These are phyloP conservation scores for Aaosphaeria pasadenensis DNA, from an alignment of 2,329 filamentous ascomycete species.

Conservation along the genomic window DNA sequence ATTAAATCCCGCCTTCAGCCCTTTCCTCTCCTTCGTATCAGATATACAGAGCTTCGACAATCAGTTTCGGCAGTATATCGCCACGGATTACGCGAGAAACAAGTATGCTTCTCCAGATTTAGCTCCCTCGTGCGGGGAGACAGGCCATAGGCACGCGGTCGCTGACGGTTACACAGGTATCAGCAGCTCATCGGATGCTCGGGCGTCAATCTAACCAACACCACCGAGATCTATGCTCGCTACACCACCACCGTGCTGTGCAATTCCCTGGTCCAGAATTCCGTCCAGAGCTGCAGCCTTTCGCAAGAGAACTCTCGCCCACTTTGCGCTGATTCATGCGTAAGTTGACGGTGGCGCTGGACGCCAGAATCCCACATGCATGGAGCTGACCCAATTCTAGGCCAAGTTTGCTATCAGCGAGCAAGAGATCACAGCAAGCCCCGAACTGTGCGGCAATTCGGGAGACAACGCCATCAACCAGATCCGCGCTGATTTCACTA, in stretches of 20 bases:
- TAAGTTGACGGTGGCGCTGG: slow-evolving; percentile 42
- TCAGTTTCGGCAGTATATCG: slow-evolving; percentile 69
- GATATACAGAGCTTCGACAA: slow-evolving; percentile 74
- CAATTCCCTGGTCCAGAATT: slow-evolving; percentile 91
- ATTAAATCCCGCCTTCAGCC: slow-evolving; percentile 50
- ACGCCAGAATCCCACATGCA: too few species aligned
- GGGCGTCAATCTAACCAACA: slow-evolving; percentile 72
- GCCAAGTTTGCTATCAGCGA: slow-evolving; percentile 86
- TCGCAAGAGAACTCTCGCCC: slow-evolving; percentile 64
- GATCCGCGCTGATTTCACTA: slow-evolving; percentile 88
- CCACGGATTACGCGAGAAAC: slow-evolving; percentile 68
- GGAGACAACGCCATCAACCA: slow-evolving; percentile 65
- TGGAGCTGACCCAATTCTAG: slow-evolving; percentile 37
- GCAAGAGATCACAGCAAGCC: slow-evolving; percentile 75
- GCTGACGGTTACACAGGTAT: slow-evolving; percentile 62
- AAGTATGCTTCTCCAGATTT: slow-evolving; percentile 59
- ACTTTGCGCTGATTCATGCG: slow-evolving; percentile 86
- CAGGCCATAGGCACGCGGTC: not conserved
- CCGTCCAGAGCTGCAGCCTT: slow-evolving; percentile 66
- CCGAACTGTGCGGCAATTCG: slow-evolving; percentile 66
- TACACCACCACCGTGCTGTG: slow-evolving; percentile 91
- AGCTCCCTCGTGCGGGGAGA: slow-evolving; percentile 4
- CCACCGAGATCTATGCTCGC: slow-evolving; percentile 81
- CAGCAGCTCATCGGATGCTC: slow-evolving; percentile 76
- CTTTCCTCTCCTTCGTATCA: slow-evolving; percentile 81